Evolutionary conservation across 2,329 filamentous ascomycete genomes (phyloP).

Genomic region (Diaporthe citrichinensis): DNA sequence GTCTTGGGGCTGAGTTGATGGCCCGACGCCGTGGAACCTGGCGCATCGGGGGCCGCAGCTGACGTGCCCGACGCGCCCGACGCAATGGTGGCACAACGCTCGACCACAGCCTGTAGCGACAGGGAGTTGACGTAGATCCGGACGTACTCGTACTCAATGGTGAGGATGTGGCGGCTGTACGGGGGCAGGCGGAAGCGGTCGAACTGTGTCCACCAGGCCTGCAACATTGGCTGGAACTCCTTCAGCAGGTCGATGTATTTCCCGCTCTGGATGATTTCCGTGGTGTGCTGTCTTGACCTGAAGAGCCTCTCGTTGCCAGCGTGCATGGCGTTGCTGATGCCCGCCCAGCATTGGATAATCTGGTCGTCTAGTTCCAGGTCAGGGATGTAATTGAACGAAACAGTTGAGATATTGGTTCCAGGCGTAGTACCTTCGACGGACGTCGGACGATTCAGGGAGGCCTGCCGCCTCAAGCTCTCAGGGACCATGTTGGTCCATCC

Average conservation of each 20-base stretch:
- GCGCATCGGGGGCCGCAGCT: slow-evolving; percentile 52
- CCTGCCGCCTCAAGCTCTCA: slow-evolving; percentile 69
- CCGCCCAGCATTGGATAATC: slow-evolving; percentile 90
- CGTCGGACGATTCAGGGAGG: slow-evolving; percentile 65
- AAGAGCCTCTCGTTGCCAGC: slow-evolving; percentile 91
- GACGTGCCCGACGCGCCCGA: slow-evolving; percentile 55
- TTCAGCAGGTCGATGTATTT: slow-evolving; percentile 86
- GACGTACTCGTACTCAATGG: slow-evolving; percentile 96
- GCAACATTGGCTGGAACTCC: slow-evolving; percentile 83
- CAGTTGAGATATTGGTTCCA: slow-evolving; percentile 69
- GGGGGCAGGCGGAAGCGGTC: slow-evolving; percentile 79
- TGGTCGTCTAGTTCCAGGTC: slow-evolving; percentile 77
- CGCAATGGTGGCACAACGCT: slow-evolving; percentile 87
- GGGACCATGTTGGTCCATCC: slow-evolving; percentile 96
- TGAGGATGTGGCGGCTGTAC: slow-evolving; percentile 81
- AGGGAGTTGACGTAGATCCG: slow-evolving; percentile 95
- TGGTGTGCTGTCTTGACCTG: slow-evolving; percentile 87
- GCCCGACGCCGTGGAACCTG: slow-evolving; percentile 46
- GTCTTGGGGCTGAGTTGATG: slow-evolving; percentile 72
- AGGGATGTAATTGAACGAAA: slow-evolving; percentile 76
- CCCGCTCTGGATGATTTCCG: slow-evolving; percentile 88
- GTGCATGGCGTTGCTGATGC: slow-evolving; percentile 93
- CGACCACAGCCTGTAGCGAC: slow-evolving; percentile 93
- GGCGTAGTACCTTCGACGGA: slow-evolving; percentile 70
- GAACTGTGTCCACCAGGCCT: slow-evolving; percentile 85